These are phyloP conservation scores for Liquidambar formosana DNA, from an alignment of 164 flowering plant genomes.

Conservation along the genomic window DNA sequence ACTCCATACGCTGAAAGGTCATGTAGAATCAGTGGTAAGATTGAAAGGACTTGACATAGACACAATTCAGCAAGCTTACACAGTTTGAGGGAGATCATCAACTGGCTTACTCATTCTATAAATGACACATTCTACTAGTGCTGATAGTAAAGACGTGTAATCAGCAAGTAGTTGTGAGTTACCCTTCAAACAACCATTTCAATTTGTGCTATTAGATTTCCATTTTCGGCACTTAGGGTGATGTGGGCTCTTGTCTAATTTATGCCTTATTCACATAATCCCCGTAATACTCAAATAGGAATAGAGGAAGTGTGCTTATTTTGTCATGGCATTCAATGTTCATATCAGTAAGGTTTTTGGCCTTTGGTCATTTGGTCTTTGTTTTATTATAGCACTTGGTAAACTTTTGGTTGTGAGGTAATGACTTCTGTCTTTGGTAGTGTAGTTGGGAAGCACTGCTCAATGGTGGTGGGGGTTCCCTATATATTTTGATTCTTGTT, in stretches of 20 bases:
- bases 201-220: slow-evolving; percentile 6
- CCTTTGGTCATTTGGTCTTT: neutral
- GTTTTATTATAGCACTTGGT: neutral
- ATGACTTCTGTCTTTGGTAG: neutral
- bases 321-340: neutral
- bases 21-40: slow-evolving; percentile 81
- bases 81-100: slow-evolving; percentile 45
- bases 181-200: slow-evolving; percentile 8
- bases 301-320: neutral
- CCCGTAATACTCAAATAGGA: neutral
- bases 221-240: neutral
- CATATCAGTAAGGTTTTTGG: slow-evolving; percentile 1
- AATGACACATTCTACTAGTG: slow-evolving; percentile 5
- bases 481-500: no score
- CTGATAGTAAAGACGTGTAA: slow-evolving; percentile 12
- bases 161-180: slow-evolving; percentile 21
- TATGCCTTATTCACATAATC: neutral
- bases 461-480: no score
- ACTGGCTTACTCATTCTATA: neutral
- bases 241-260: neutral
- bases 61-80: slow-evolving; percentile 85
- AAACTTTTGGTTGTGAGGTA: neutral
- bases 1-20: slow-evolving; percentile 80
- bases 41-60: slow-evolving; percentile 85
- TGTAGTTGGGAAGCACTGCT: neutral